Percentiles rank a stretch among this genome's conserved stretches.
phyloP scores from a whole-genome alignment of 1,284 basidiomycete species.

The Ustilago loliicola region DNA sequence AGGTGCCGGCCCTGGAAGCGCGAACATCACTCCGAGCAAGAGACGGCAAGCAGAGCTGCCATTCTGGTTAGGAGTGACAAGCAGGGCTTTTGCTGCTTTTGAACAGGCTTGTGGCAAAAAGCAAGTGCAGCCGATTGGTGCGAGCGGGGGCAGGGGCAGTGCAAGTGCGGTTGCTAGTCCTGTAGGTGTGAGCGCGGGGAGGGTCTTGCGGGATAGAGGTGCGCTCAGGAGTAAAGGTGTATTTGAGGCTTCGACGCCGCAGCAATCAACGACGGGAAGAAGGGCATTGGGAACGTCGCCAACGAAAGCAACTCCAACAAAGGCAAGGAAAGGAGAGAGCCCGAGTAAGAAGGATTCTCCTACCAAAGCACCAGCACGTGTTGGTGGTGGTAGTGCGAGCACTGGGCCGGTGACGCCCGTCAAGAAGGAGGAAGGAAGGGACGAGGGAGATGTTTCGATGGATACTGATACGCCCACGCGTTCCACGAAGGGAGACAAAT shows the following conservation, averaged over 20 bases:
- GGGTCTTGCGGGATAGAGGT: constrained; percentile 32
- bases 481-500: background rate
- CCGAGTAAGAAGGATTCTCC: constrained; percentile 31
- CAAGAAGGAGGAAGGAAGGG: background rate
- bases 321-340: constrained; percentile 7
- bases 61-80: constrained; percentile 51
- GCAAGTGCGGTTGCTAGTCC: constrained; percentile 21
- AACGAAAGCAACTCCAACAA: constrained; percentile 26
- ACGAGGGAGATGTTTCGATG: constrained; percentile 6
- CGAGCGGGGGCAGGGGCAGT: constrained; percentile 2
- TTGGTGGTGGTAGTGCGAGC: background rate
- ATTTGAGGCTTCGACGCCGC: constrained; percentile 13
- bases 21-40: constrained; percentile 43
- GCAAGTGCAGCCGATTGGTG: constrained; percentile 22
- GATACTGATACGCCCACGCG: constrained; percentile 24
- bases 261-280: constrained; percentile 2
- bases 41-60: constrained; percentile 44
- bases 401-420: constrained; percentile 8
- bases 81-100: constrained; percentile 57
- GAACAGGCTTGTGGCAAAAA: constrained; percentile 53
- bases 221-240: constrained; percentile 13
- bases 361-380: constrained; percentile 14
- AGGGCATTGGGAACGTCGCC: constrained; percentile 18
- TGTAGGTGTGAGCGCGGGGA: background rate
- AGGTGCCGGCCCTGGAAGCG: constrained; percentile 1